Evolutionary conservation across 2,329 filamentous ascomycete genomes (phyloP), one percentile per base, ranked within the genome.

Genomic region (Fusarium ambrosium): DNA sequence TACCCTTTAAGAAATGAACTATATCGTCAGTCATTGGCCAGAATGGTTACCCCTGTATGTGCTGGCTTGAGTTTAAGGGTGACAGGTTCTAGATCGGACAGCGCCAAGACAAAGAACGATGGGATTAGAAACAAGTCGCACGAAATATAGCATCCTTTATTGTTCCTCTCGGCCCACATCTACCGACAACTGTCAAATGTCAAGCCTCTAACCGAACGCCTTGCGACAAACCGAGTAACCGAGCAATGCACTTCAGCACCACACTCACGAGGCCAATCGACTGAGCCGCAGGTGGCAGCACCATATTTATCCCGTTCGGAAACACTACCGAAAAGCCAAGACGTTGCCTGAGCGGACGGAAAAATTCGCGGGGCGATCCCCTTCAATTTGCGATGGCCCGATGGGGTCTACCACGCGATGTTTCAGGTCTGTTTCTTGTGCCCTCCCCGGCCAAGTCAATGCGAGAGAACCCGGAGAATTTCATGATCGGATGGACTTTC

Each of bases 361-460:
- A 78, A 78, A 76, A 78, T 64, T 51, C 62, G 62, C 32, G 53
- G 24, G 62, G 66, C 59, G 48, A 62, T 68, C 75, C 70, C 56
- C 65, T 58, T 73, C 73, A 72, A 78, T 78, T 69, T 76, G 48
- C 63, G 48, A 67, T 74, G 66, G 41, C 39, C 55, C 66, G 70
- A 77, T 72, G 36, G 68, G 39, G 48, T 53, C 59, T 66, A 71
- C 58, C 45, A 62, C 29, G 48, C 64, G 41, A 48, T 68, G 76
- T 78, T 78, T 78, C 76, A 78, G 72, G 69, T 62, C 58, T 55
- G 68, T 74, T 66, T 67, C 68, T 55, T 61, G 64, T 58, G 39
- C 32, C 27, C 7, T 27, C 53, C 45, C 27, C 39, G 18, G 45
- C 51, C 51, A 34, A 37, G 56, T 53, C 67, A 66, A 68, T 67